Percentiles rank a stretch among this genome's conserved stretches.
Conservation (phyloP, 768 basidiomycete species). For the Gyrodon lividus region DNA sequence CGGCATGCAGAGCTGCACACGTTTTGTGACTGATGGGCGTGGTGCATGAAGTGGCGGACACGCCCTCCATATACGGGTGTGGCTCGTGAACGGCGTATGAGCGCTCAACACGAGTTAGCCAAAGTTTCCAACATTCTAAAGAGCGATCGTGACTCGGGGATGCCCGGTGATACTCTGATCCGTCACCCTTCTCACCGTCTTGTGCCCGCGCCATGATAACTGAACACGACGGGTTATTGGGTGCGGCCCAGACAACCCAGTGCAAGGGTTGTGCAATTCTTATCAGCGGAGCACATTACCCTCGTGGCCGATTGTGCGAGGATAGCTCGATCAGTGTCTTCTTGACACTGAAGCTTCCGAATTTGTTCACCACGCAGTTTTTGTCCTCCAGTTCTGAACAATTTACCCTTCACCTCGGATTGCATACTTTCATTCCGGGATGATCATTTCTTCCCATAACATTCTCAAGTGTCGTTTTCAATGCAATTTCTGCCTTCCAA, state of each 20-base stretch:
- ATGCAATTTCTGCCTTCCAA: slow-evolving; percentile 5
- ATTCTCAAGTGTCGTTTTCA: slow-evolving; percentile 5
- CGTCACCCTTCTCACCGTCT: slow-evolving; percentile 14
- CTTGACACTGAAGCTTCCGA: slow-evolving; percentile 7
- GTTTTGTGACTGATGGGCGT: slow-evolving; percentile 31
- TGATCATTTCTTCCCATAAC: slow-evolving; percentile 5
- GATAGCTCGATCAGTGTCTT: slow-evolving; percentile 9
- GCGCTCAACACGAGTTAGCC: slow-evolving; percentile 16
- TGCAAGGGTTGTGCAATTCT: slow-evolving; percentile 16
- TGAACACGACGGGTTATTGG: slow-evolving; percentile 10
- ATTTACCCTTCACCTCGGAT: slow-evolving; percentile 4
- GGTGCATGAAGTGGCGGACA: slow-evolving; percentile 24
- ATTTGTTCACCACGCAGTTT: slow-evolving; percentile 6
- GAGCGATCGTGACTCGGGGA: slow-evolving; percentile 21
- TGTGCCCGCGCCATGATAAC: slow-evolving; percentile 20
- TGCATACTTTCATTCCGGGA: slow-evolving; percentile 11
- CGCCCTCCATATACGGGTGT: slow-evolving; percentile 16
- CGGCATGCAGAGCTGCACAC: slow-evolving; percentile 26
- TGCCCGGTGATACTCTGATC: slow-evolving; percentile 23
- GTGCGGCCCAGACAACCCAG: slow-evolving; percentile 8
- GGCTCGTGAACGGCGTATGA: slow-evolving; percentile 13
- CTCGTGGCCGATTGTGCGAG: slow-evolving; percentile 17
- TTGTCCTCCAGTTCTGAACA: slow-evolving; percentile 9
- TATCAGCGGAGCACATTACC: slow-evolving; percentile 14
- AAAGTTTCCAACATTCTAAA: slow-evolving; percentile 6